Conservation (phyloP, 75 land plant genomes). For the Ceratopteris richardii region DNA sequence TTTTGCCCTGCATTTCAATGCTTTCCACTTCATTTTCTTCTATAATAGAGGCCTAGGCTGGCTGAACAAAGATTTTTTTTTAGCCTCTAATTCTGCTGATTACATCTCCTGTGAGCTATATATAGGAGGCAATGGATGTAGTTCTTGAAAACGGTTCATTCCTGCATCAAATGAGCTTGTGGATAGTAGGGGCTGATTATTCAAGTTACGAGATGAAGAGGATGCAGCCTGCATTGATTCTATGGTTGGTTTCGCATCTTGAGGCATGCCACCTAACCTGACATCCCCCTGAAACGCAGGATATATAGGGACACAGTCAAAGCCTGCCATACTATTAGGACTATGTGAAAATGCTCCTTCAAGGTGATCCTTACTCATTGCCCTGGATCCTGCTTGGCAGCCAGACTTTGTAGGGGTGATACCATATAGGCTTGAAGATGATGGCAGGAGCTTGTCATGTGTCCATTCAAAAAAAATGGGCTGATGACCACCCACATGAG, state of each 20-base stretch:
- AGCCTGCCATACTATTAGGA: conserved; percentile 1
- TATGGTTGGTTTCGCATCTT: conserved; percentile 1
- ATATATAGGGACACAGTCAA: not conserved
- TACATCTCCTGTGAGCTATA: conserved; percentile 1
- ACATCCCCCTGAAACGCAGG: not conserved
- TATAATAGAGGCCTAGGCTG: no score
- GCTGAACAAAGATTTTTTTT: no score
- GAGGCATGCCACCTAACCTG: not conserved
- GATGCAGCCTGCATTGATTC: not conserved
- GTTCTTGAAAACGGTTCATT: not conserved
- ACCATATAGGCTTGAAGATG: not conserved
- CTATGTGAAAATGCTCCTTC: conserved; percentile 2
- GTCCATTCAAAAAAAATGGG: not conserved
- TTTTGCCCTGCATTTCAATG: no score
- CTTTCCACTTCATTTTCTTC: no score
- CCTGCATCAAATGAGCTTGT: not conserved
- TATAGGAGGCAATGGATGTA: not conserved
- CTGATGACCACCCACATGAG: not conserved
- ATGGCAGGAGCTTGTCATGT: conserved; percentile 2
- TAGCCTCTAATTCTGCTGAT: no score
- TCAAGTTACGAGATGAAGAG: not conserved
- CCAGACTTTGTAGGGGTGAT: not conserved
- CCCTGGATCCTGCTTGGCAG: not conserved
- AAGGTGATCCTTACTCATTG: not conserved
- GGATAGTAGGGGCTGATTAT: not conserved